Conservation (phyloP, 2,329 filamentous ascomycete genomes). For the Passalora sequoiae region DNA sequence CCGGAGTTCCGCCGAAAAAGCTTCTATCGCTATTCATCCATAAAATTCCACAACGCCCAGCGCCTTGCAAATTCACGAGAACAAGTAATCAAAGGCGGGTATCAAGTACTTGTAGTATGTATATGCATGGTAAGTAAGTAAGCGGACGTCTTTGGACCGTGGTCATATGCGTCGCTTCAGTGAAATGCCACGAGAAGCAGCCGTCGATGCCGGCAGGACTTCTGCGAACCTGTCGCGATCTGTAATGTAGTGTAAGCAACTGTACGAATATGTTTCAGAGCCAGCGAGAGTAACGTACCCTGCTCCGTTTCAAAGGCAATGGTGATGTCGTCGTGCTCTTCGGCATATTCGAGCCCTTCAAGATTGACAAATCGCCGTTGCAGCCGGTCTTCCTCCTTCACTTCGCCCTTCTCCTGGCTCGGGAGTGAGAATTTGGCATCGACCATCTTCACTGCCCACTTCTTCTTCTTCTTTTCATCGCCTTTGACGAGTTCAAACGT, state of each 20-base stretch:
- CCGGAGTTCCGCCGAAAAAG: no score
- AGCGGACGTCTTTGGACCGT: background rate
- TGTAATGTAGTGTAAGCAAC: no score
- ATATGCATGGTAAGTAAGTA: background rate
- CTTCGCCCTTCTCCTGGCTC: constrained; percentile 47
- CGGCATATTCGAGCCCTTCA: constrained; percentile 81
- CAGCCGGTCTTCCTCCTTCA: constrained; percentile 52
- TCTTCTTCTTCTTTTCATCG: constrained; percentile 52
- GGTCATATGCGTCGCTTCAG: constrained; percentile 36
- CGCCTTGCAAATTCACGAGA: no score
- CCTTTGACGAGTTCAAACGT: constrained; percentile 60
- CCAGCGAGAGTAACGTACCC: constrained; percentile 25
- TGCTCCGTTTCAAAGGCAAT: constrained; percentile 74
- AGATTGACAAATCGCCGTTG: constrained; percentile 74
- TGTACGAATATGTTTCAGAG: no score
- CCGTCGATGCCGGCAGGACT: constrained; percentile 42
- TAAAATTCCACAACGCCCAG: no score
- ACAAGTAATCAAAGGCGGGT: background rate
- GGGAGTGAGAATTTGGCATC: constrained; percentile 89
- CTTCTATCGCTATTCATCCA: no score
- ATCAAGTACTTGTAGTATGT: background rate
- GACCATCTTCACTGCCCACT: constrained; percentile 70
- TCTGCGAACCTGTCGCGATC: constrained; percentile 44
- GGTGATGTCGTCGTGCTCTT: constrained; percentile 86
- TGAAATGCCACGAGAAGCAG: constrained; percentile 39